Conservation (phyloP, 768 basidiomycete genomes). For the Boletus speciosus region DNA sequence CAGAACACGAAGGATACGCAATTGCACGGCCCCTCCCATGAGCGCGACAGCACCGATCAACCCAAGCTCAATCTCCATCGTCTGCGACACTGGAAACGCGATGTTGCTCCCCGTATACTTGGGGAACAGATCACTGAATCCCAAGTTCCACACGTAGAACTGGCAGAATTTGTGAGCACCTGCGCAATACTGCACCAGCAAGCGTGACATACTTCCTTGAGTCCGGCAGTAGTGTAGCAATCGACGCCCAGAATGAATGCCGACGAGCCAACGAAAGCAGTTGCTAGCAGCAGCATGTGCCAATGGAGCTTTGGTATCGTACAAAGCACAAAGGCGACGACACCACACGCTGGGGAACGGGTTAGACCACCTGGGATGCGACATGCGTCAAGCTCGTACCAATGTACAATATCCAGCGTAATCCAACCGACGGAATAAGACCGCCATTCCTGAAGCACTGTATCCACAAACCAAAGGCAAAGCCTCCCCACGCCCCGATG, state of each 20-base stretch:
- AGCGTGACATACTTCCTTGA: conserved; percentile 73
- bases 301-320: conserved; percentile 86
- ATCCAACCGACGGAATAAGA: conserved; percentile 69
- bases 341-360: conserved; percentile 52
- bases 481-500: conserved; percentile 60
- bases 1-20: conserved; percentile 79
- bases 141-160: conserved; percentile 97
- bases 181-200: not conserved
- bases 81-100: conserved; percentile 79
- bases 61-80: conserved; percentile 92
- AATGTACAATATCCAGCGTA: conserved; percentile 88
- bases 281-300: conserved; percentile 80
- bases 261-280: conserved; percentile 86
- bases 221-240: conserved; percentile 85
- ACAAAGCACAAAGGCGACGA: conserved; percentile 76
- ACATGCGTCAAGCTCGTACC: conserved; percentile 42
- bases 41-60: conserved; percentile 79
- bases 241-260: conserved; percentile 92
- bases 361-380: conserved; percentile 13
- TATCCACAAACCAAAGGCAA: conserved; percentile 83
- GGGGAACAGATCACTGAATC: conserved; percentile 76
- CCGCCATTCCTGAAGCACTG: conserved; percentile 84
- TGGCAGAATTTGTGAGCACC: conserved; percentile 31
- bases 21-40: conserved; percentile 87
- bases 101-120: conserved; percentile 67